These are phyloP conservation scores for Phytophthora quininea DNA, from an alignment of 352 stramenopile genomes.

Conservation along the genomic window DNA sequence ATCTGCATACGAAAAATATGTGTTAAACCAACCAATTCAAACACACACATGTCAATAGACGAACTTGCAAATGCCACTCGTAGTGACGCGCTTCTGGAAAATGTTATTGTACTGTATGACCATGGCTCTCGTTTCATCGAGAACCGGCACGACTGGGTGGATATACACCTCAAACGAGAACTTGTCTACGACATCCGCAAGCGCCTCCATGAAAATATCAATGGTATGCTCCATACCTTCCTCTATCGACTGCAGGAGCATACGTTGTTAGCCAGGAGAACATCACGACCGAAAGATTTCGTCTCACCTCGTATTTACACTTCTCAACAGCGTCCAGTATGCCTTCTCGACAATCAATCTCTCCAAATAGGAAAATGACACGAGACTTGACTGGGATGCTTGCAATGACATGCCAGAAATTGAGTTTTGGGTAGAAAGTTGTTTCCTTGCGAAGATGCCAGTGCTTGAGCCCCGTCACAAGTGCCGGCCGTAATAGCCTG, in stretches of 20 bases:
- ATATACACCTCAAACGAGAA: slow-evolving; percentile 79
- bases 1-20: no score
- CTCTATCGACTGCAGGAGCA: slow-evolving; percentile 52
- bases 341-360: slow-evolving; percentile 96
- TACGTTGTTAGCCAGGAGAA: neutral
- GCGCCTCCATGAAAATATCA: slow-evolving; percentile 77
- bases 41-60: neutral
- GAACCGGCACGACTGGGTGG: slow-evolving; percentile 89
- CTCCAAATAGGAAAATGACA: slow-evolving; percentile 93
- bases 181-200: slow-evolving; percentile 54
- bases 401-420: slow-evolving; percentile 82
- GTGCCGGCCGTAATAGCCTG: slow-evolving; percentile 56
- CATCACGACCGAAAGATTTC: neutral
- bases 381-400: slow-evolving; percentile 57
- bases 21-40: no score
- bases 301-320: slow-evolving; percentile 80
- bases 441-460: slow-evolving; percentile 90
- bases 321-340: slow-evolving; percentile 89
- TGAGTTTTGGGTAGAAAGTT: slow-evolving; percentile 92
- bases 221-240: slow-evolving; percentile 85
- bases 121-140: slow-evolving; percentile 85
- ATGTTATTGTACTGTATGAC: slow-evolving; percentile 87
- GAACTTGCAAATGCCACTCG: slow-evolving; percentile 53
- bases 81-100: slow-evolving; percentile 48
- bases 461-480: slow-evolving; percentile 94